A percentile compares a stretch with the other conserved stretches of the same genome.
Evolutionary conservation across 495 filamentous ascomycete genomes (phyloP).

Genomic region (Chaetomium cochliodes): DNA sequence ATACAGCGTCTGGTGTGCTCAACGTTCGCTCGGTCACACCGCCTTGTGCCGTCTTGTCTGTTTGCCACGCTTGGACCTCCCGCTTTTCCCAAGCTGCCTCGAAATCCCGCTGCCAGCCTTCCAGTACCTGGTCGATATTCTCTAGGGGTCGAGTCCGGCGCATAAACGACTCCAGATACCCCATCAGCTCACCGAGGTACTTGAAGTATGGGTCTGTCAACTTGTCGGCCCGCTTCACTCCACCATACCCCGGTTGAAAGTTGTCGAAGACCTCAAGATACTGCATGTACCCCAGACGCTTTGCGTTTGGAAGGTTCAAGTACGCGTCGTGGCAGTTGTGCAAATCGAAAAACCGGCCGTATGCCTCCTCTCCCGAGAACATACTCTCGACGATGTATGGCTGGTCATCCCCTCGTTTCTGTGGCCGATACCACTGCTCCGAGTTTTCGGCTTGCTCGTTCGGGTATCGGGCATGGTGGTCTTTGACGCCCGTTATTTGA

Average conservation of each 20-base stretch:
- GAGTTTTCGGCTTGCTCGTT: conserved; percentile 95
- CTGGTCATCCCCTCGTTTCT: conserved; percentile 54
- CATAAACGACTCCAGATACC: conserved; percentile 84
- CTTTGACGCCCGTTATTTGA: conserved; percentile 74
- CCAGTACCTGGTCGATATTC: conserved; percentile 75
- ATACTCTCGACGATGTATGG: conserved; percentile 80
- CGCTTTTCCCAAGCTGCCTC: conserved; percentile 77
- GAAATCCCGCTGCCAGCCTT: conserved; percentile 75
- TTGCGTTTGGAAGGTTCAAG: conserved; percentile 80
- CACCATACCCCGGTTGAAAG: conserved; percentile 69
- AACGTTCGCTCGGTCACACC: conserved; percentile 40
- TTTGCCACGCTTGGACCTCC: conserved; percentile 76
- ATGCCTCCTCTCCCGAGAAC: conserved; percentile 94
- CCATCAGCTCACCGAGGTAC: conserved; percentile 75
- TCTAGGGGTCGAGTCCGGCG: conserved; percentile 76
- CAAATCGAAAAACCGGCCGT: conserved; percentile 86
- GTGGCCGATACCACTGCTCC: conserved; percentile 83
- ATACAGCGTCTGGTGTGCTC: conserved; percentile 69
- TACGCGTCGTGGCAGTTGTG: conserved; percentile 81
- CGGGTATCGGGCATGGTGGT: conserved; percentile 86
- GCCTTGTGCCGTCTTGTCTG: conserved; percentile 50
- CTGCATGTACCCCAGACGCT: conserved; percentile 82
- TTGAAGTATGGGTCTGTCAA: conserved; percentile 86
- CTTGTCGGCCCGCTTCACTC: conserved; percentile 76
- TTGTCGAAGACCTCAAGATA: conserved; percentile 87